These are phyloP conservation scores for Phytophthora podocarpi DNA, from an alignment of 352 stramenopile species.

Conservation along the genomic window DNA sequence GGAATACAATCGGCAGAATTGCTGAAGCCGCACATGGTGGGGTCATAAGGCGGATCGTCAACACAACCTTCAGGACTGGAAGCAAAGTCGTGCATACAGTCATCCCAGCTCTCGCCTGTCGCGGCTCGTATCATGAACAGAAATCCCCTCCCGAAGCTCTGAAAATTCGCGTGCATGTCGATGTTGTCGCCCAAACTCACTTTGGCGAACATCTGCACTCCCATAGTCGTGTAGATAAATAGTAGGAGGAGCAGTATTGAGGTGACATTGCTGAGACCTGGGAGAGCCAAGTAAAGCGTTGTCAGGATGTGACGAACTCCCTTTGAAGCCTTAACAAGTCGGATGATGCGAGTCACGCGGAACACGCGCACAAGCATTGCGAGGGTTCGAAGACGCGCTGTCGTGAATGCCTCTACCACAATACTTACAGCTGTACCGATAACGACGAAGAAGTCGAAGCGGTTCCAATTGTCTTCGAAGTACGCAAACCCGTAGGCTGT, in stretches of 20 bases:
- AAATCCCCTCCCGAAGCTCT: constrained; percentile 88
- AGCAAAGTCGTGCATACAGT: constrained; percentile 89
- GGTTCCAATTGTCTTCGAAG: constrained; percentile 87
- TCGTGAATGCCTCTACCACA: constrained; percentile 52
- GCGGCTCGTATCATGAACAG: constrained; percentile 90
- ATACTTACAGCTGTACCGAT: constrained; percentile 60
- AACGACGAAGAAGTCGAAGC: constrained; percentile 88
- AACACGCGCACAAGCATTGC: constrained; percentile 91
- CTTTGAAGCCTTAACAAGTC: constrained; percentile 85
- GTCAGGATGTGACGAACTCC: constrained; percentile 87
- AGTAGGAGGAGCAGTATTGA: constrained; percentile 91
- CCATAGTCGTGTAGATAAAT: constrained; percentile 93
- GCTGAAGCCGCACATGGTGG: constrained; percentile 73
- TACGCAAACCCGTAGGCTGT: constrained; percentile 72
- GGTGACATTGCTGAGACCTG: constrained; percentile 89
- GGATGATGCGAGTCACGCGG: constrained; percentile 84
- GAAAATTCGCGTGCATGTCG: constrained; percentile 92
- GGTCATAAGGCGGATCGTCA: constrained; percentile 64
- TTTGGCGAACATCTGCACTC: constrained; percentile 92
- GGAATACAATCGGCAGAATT: constrained; percentile 61
- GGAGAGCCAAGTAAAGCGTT: constrained; percentile 91
- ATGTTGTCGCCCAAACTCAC: constrained; percentile 75
- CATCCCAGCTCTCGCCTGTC: constrained; percentile 93
- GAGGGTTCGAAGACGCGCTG: constrained; percentile 56
- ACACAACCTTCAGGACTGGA: constrained; percentile 45